phyloP scores from a whole-genome alignment of 805 yeast species.

The Kockiozyma suomiensis region DNA sequence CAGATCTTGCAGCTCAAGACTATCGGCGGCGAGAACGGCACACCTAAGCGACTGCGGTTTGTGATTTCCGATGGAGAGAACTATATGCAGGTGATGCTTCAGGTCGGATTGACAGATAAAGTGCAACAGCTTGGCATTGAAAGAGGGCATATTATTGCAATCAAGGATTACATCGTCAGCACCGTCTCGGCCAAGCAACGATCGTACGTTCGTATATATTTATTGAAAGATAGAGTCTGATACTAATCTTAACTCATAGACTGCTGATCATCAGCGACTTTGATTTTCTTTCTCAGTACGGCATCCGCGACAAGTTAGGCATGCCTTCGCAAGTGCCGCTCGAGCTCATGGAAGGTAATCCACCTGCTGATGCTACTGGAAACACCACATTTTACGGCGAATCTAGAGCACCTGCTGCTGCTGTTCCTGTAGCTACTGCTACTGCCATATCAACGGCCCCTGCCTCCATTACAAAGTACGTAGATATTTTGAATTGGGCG shows the following conservation, averaged over 20 bases:
- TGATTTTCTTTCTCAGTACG: constrained; percentile 26
- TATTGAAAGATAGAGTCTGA: too few species aligned
- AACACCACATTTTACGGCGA: constrained; percentile 26
- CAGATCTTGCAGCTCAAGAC: constrained; percentile 33
- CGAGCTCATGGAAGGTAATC: constrained; percentile 1
- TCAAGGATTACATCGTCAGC: constrained; percentile 22
- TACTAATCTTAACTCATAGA: background rate
- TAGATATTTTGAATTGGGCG: too few species aligned
- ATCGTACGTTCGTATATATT: constrained; percentile 2
- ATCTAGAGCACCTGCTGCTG: background rate
- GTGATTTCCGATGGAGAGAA: constrained; percentile 34
- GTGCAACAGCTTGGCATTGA: constrained; percentile 9
- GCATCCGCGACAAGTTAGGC: constrained; percentile 30
- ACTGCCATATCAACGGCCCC: background rate
- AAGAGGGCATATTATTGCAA: constrained; percentile 25
- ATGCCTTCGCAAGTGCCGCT: constrained; percentile 13
- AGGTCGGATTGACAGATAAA: constrained; percentile 15
- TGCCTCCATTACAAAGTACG: background rate
- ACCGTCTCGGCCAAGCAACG: constrained; percentile 18
- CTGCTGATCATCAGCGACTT: constrained; percentile 22
- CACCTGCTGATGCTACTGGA: constrained; percentile 1
- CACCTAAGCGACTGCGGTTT: constrained; percentile 30
- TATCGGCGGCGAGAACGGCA: constrained; percentile 21
- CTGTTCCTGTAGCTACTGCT: background rate
- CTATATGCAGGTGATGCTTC: constrained; percentile 30